Evolutionary conservation across 805 yeast genomes (phyloP), one percentile per base, ranked within the genome.

Genomic region (Yarrowia bubula): DNA sequence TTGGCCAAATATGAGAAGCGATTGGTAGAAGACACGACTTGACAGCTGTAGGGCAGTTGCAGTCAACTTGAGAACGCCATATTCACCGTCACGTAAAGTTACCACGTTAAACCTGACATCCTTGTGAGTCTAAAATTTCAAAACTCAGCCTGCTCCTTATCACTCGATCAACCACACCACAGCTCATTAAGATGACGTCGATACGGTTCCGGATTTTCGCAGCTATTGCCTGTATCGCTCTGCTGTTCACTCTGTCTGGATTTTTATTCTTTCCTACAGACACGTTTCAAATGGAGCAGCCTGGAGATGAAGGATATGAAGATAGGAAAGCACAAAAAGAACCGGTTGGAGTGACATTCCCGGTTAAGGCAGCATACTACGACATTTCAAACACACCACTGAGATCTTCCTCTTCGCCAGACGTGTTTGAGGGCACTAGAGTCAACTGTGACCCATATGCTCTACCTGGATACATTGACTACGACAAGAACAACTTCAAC

Each of bases 361-460:
- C 51, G 18, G 50, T 58, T 35, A 58, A 58, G 50, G 64, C 50
- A 8, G 51, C 50, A 2, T 43, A 32, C 15, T 43, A 58, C 33
- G 51, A 43, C 35, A 43, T 58, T 31, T 14, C 35, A 3, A 44
- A 58, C 28, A 17, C 50, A 6, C 51, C 64, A 1, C 22, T 17
- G 14, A 32, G 35, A 18, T 58, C 64, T 4, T 10, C 64, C 7
- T 13, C 41, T 2, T 35, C 64, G 33, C 51, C 64, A 28, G 61
- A 55, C 38, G 47, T 55, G 18, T 55, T 8, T 31, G 28, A n/a
- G 11, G 61, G 61, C n/a, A 55, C 47, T 14, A 38, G 61, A 38
- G 47, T 55, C 37, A 58, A 44, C 64, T 62, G 65, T 11, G 64
- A 62, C 47, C 65, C 65, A 8, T 62, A 62, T n/a, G 46, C 64